These are phyloP conservation scores for Incumbomyces delicatus DNA, from an alignment of 2,329 filamentous ascomycete species.

Conservation along the genomic window DNA sequence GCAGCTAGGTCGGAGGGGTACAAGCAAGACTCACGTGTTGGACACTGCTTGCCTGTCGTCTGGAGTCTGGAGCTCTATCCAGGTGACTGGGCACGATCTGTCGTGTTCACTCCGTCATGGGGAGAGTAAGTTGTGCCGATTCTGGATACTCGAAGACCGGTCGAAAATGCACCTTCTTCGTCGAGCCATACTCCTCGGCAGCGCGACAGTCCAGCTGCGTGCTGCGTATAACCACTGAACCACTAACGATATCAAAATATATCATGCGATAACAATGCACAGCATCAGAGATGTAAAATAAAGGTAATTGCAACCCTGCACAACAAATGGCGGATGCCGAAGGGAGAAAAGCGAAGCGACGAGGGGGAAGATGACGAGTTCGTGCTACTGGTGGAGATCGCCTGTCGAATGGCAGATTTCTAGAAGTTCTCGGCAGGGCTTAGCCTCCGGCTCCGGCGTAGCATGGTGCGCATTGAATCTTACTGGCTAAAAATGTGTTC, in stretches of 20 bases:
- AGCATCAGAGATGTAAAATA: not conserved
- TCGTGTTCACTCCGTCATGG: not conserved
- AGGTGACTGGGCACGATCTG: too few relatives aligned
- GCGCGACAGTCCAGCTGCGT: not conserved
- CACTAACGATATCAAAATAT: not conserved
- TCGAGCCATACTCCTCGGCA: conserved; percentile 3
- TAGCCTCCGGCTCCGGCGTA: too few relatives aligned
- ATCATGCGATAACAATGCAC: not conserved
- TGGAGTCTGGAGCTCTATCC: too few relatives aligned
- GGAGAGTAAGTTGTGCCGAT: conserved; percentile 2
- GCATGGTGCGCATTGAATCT: too few relatives aligned
- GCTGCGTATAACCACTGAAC: not conserved
- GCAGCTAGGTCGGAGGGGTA: too few relatives aligned
- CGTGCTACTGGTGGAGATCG: not conserved
- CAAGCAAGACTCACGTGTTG: too few relatives aligned
- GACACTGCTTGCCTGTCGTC: too few relatives aligned
- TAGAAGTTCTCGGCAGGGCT: too few relatives aligned
- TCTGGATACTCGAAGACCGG: conserved; percentile 1
- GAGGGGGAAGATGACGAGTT: not conserved
- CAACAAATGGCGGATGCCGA: not conserved
- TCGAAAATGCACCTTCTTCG: conserved; percentile 1
- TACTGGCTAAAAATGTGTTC: too few relatives aligned
- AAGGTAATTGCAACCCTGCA: not conserved
- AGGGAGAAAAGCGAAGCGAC: not conserved
- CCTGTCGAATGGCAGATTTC: too few relatives aligned